A percentile compares a stretch with the other conserved stretches of the same genome.
Conservation (phyloP, 2,329 filamentous ascomycete species). For the Paramyrothecium roridum region DNA sequence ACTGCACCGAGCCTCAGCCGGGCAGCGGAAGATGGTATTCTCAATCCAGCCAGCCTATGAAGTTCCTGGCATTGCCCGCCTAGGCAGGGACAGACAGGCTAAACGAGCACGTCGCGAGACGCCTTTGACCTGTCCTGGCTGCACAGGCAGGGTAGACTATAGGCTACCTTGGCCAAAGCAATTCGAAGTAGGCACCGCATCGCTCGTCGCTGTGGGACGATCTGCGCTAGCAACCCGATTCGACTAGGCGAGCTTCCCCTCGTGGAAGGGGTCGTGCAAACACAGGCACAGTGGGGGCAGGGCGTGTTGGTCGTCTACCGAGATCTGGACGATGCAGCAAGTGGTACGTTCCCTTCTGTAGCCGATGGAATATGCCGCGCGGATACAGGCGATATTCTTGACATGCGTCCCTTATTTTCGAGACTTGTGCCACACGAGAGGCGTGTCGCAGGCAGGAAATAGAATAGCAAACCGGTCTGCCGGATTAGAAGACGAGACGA, state of each 20-base stretch:
- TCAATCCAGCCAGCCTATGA: not conserved
- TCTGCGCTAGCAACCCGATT: not conserved
- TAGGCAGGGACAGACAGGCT: too few relatives aligned
- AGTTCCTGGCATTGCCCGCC: not conserved
- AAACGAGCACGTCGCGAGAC: not conserved
- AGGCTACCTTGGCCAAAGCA: too few relatives aligned
- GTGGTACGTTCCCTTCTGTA: not conserved
- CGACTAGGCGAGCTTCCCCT: not conserved
- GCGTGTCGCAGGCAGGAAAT: not conserved
- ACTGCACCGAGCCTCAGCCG: not conserved
- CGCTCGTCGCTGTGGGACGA: too few relatives aligned
- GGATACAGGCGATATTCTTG: not conserved
- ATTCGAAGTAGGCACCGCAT: too few relatives aligned
- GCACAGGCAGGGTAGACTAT: too few relatives aligned
- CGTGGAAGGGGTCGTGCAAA: not conserved
- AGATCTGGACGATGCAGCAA: not conserved
- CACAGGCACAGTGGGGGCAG: not conserved
- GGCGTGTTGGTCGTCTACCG: not conserved
- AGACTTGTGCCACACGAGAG: too few relatives aligned
- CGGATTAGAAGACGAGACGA: not conserved
- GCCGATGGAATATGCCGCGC: not conserved
- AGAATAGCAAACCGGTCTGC: not conserved
- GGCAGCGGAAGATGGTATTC: not conserved
- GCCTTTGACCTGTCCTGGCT: not conserved
- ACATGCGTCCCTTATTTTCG: too few relatives aligned